Base-by-base conservation (phyloP, 495 filamentous ascomycete genomes). In the Penicillium robsamsonii region DNA sequence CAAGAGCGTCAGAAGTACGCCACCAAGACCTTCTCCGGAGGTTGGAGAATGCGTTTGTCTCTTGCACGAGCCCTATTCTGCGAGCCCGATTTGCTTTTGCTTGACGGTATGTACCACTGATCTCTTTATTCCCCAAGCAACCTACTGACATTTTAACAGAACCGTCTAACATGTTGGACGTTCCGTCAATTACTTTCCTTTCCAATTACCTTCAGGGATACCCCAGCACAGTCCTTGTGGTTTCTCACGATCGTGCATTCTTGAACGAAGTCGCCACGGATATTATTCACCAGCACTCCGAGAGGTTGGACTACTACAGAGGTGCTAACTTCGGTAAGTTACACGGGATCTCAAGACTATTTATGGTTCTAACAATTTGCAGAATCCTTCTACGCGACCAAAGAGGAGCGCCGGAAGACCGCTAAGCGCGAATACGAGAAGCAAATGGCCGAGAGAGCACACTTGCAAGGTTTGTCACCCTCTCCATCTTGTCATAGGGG, bases 101-200 rank as follows among this genome's bases (percentile, higher is more conserved):
- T 98, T 66, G 94, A 98, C 75, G 82, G 81, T 83, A 72, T 27
- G 67, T 53, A 17, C 24, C 11, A 49, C 17, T 15, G 22, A 7
- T 56, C 17, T 33, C 9, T 33, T 37, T 20, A 18, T 31, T 31
- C 1, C 30, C 30, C 3, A 46, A 50, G 2, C 4, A 24, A 10
- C 3, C 43, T 56, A 12, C 70, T 78, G 58, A 79, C 48, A 18
- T 40, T 18, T 29, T 31, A 29, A 44, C 44, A 83, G 93, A 98
- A 84, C 94, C 94, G 68, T 97, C 95, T 47, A 99, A 99, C 86
- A 99, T 99, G 94, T 92, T 99, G 91, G 94, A 99, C 73, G 94
- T 97, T 58, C 95, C 94, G 7, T 97, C 95, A n/a, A 97, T 97
- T 62, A 96, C 94, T 49, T 99, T 97, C 85, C 81, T 99, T 66